Evolutionary conservation across 768 basidiomycete genomes (phyloP).

Genomic region (Nevesoporus exiguus): DNA sequence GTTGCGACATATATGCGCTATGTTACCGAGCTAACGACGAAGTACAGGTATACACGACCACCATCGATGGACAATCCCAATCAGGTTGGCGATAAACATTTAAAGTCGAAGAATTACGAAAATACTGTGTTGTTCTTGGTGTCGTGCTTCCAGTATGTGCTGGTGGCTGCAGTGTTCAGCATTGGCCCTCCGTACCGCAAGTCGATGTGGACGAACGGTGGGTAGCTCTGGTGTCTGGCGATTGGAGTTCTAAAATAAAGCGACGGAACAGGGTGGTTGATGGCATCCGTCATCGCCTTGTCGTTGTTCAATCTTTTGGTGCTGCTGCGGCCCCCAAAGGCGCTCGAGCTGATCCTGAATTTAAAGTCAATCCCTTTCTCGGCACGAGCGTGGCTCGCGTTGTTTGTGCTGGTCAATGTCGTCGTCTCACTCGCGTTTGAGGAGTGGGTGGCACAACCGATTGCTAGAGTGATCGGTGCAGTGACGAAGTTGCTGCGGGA

Average conservation of each 20-base stretch:
- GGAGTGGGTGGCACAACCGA: conserved; percentile 59
- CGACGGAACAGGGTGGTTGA: conserved; percentile 61
- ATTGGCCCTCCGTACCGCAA: conserved; percentile 97
- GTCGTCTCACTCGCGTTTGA: conserved; percentile 72
- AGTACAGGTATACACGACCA: conserved; percentile 63
- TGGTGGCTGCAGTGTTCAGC: conserved; percentile 95
- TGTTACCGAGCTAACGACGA: background rate
- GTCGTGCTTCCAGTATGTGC: conserved; percentile 97
- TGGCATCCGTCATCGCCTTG: conserved; percentile 69
- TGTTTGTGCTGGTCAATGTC: conserved; percentile 68
- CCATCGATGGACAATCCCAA: conserved; percentile 49
- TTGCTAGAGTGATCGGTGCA: conserved; percentile 53
- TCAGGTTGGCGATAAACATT: conserved; percentile 54
- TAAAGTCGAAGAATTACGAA: conserved; percentile 86
- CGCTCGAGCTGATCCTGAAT: conserved; percentile 60
- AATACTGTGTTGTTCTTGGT: conserved; percentile 90
- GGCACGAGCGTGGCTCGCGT: conserved; percentile 68
- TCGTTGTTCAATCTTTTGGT: conserved; percentile 73
- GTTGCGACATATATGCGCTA: background rate
- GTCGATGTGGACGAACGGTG: conserved; percentile 93
- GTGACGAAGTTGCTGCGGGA: conserved; percentile 40
- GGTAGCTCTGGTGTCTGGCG: conserved; percentile 21
- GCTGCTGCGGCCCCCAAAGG: conserved; percentile 64
- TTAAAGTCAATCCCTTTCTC: conserved; percentile 70
- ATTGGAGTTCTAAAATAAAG: background rate